Evolutionary conservation across 2,329 filamentous ascomycete genomes (phyloP), one percentile per base, ranked within the genome.

Genomic region (Aspergillus awamori): DNA sequence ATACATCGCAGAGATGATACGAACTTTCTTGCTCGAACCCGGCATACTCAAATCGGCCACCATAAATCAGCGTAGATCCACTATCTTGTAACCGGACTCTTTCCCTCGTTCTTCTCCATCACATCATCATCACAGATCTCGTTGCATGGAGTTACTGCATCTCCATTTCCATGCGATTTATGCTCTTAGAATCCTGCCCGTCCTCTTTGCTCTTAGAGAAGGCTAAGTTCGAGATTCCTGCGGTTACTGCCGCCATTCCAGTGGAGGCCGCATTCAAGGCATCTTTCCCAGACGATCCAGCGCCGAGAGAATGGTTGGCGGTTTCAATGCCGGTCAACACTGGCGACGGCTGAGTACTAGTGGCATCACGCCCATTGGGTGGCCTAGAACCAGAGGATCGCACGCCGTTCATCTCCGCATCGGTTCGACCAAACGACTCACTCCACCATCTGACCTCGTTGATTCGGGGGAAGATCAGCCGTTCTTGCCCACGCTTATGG

Each of bases 391-490:
- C 79, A 33, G 73, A 83, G 6, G 81, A 79, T 67, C 87, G 77
- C 38, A 84, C 81, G 0, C 86, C 87, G 69, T 99, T 99, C 94
- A 99, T 98, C 74, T 99, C 95, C 57, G 89, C 87, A 68, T 97
- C 92, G 2, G 88, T 88, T 33, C 93, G 86, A 51, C 92, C 92
- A 77, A 97, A 99, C 1, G 89, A 80, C 70, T 95, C 91, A 66
- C 89, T 84, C 95, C 95, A 99, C 95, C 95, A 99, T 62, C 92
- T 86, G n/a, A 95, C 86, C 63, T 96, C 89, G 11, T 86, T 85
- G 1, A 89, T 80, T 3, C 85, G 83, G 0, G 95, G 94, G 66
- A 98, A 90, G 13, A 99, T 83, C 7, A 99, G 85, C 4, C 93
- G 85, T 73, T 97, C 93, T 61, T 89, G 88, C 4, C 91, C 92